Conservation (phyloP, 345 rosid species). For the Eucalyptus sp. region DNA sequence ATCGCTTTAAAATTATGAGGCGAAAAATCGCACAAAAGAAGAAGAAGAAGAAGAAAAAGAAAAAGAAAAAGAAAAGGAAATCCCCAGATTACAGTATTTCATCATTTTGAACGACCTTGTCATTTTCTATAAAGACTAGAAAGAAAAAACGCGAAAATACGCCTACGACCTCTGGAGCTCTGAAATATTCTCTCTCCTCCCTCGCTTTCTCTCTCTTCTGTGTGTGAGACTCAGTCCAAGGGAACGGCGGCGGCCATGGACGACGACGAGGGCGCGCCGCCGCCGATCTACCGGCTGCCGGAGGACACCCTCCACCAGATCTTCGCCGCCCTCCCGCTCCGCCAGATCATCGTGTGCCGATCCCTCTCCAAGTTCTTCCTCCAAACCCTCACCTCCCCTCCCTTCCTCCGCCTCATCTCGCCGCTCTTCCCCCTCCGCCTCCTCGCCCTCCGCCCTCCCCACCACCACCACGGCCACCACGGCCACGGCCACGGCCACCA, state of each 20-base stretch:
- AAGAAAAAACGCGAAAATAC: neutral
- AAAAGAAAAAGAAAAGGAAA: neutral
- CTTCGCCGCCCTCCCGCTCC: conserved; percentile 71
- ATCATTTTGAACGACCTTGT: neutral
- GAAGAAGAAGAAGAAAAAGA: neutral
- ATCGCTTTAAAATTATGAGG: neutral
- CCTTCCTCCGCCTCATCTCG: conserved; percentile 26
- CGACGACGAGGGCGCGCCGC: neutral
- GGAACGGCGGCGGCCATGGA: neutral
- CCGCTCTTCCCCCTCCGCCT: conserved; percentile 37
- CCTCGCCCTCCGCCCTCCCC: conserved; percentile 48
- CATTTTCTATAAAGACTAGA: neutral
- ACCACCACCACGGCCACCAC: neutral
- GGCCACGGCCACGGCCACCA: neutral
- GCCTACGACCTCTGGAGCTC: neutral
- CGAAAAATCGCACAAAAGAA: neutral
- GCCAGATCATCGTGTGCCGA: conserved; percentile 63
- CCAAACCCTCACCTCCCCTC: conserved; percentile 39
- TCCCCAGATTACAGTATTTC: neutral
- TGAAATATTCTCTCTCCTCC: neutral
- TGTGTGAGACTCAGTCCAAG: neutral
- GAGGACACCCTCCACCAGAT: conserved; percentile 70
- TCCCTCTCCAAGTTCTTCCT: conserved; percentile 54
- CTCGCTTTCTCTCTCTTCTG: neutral
- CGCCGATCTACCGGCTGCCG: conserved; percentile 50